A percentile compares a stretch with the other conserved stretches of the same genome.
These are phyloP conservation scores for Clarkia xantiana DNA, from an alignment of 345 rosid species.

Conservation along the genomic window DNA sequence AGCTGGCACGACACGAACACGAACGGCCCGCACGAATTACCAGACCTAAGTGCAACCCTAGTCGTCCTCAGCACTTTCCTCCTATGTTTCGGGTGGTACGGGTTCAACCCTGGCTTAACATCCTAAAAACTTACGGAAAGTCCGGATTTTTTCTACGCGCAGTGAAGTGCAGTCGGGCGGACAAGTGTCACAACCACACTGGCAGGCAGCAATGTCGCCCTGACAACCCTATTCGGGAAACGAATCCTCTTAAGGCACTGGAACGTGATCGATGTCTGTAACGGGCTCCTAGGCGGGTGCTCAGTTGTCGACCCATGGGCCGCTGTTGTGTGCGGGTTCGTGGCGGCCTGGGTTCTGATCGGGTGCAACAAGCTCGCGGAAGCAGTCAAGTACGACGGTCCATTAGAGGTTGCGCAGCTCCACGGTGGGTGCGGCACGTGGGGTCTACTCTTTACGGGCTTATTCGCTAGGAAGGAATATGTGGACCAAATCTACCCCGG, in stretches of 20 bases:
- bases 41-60: slow-evolving; percentile 36
- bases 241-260: slow-evolving; percentile 34
- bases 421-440: slow-evolving; percentile 35
- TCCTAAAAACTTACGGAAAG: slow-evolving; percentile 19
- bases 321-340: slow-evolving; percentile 43
- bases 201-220: slow-evolving; percentile 37
- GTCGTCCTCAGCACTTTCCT: slow-evolving; percentile 45
- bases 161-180: slow-evolving; percentile 49
- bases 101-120: slow-evolving; percentile 42
- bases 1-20: too few relatives aligned
- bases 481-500: slow-evolving; percentile 30
- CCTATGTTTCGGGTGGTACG: slow-evolving; percentile 52
- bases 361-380: slow-evolving; percentile 25
- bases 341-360: slow-evolving; percentile 17
- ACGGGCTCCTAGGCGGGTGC: slow-evolving; percentile 37
- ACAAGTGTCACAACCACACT: slow-evolving; percentile 49
- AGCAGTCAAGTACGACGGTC: slow-evolving; percentile 20
- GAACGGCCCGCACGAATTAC: too few relatives aligned
- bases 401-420: slow-evolving; percentile 27
- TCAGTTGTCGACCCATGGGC: slow-evolving; percentile 14
- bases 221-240: slow-evolving; percentile 46
- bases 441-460: slow-evolving; percentile 34
- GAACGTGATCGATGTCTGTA: slow-evolving; percentile 50
- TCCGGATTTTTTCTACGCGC: slow-evolving; percentile 26
- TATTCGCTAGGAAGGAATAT: slow-evolving; percentile 28